Evolutionary conservation across 352 stramenopile species (phyloP).

Genomic region (Pseudoperonospora humuli): DNA sequence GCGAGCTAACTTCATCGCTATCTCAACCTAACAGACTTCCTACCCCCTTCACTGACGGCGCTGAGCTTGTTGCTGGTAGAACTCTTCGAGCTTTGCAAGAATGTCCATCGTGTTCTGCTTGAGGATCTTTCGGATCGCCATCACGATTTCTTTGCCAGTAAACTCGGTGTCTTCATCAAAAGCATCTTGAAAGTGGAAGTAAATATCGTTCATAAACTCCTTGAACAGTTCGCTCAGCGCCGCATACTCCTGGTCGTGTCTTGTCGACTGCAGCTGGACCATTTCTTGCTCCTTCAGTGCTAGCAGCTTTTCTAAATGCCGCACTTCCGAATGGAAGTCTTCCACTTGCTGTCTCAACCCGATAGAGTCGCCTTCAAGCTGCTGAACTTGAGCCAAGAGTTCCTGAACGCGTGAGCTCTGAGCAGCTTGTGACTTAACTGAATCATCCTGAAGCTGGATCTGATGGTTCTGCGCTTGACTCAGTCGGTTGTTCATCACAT

Average conservation of each 20-base stretch:
- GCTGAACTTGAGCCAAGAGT: conserved; percentile 42
- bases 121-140: conserved; percentile 73
- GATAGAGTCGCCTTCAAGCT: conserved; percentile 30
- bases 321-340: conserved; percentile 27
- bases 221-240: conserved; percentile 66
- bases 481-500: conserved; percentile 38
- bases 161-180: conserved; percentile 82
- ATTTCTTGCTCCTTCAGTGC: conserved; percentile 44
- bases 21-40: neutral
- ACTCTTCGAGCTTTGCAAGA: conserved; percentile 60
- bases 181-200: conserved; percentile 79
- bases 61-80: conserved; percentile 48
- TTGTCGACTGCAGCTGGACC: conserved; percentile 30
- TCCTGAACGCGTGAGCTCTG: conserved; percentile 45
- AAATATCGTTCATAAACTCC: conserved; percentile 86
- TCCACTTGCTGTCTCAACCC: conserved; percentile 44
- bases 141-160: conserved; percentile 76
- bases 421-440: conserved; percentile 31
- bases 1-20: too few relatives aligned
- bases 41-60: conserved; percentile 11
- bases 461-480: conserved; percentile 42
- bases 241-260: conserved; percentile 46
- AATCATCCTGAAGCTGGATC: conserved; percentile 54
- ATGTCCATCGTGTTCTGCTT: conserved; percentile 83
- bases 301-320: conserved; percentile 45